A percentile compares a stretch with the other conserved stretches of the same genome.
Evolutionary conservation across 352 stramenopile species (phyloP).

Genomic region (Phytopythium vexans): DNA sequence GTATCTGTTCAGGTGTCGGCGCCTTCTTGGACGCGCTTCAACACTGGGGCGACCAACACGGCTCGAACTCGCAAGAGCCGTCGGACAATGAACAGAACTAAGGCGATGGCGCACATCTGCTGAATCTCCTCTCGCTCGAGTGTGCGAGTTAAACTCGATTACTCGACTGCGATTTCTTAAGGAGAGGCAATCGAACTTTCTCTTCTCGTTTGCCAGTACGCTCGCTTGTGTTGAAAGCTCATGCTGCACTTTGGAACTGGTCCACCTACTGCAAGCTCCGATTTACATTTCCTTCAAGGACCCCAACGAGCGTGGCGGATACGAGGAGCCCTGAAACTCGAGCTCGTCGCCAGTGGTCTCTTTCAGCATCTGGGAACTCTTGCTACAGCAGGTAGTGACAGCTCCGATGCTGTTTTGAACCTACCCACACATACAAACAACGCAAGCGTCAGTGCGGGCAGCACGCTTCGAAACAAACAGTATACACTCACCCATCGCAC

Average conservation of each 20-base stretch:
- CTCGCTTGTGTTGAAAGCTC: background rate
- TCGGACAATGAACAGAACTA: background rate
- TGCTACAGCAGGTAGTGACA: conserved; percentile 41
- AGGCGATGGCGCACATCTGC: no score
- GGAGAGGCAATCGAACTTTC: no score
- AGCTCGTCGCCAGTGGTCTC: conserved; percentile 55
- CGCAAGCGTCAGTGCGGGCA: background rate
- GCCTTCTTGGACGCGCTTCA: conserved; percentile 76
- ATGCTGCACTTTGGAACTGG: background rate
- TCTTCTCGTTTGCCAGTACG: no score
- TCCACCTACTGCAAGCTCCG: no score
- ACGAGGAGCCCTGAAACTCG: conserved; percentile 53
- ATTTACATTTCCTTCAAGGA: conserved; percentile 1
- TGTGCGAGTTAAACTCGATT: no score
- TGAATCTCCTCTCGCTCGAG: no score
- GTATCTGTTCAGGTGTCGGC: conserved; percentile 46
- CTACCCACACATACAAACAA: conserved; percentile 18
- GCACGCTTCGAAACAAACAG: no score
- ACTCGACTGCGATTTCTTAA: no score
- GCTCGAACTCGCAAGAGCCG: conserved; percentile 7
- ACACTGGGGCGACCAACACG: conserved; percentile 67
- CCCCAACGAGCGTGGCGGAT: conserved; percentile 23
- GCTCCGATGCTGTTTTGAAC: conserved; percentile 32
- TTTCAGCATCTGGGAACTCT: conserved; percentile 37
- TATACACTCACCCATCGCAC: no score